Percentiles rank a stretch among this genome's conserved stretches.
Evolutionary conservation across 169 alveolate species (phyloP).

Genomic region (Besnoitia besnoiti): DNA sequence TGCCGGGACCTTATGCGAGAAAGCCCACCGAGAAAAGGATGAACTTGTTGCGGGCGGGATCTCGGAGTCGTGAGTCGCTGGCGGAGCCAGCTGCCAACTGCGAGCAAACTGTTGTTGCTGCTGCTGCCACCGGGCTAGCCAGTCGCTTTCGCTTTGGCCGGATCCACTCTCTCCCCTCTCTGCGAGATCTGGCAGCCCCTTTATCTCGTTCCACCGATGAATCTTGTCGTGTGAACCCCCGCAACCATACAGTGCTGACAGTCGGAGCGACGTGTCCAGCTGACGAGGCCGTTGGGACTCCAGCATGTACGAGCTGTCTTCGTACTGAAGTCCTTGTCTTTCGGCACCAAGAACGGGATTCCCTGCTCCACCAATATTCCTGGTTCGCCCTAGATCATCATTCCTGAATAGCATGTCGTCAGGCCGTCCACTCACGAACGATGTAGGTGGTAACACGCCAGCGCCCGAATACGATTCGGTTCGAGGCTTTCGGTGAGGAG

Average conservation of each 20-base stretch:
- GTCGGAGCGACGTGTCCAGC: background rate
- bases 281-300: background rate
- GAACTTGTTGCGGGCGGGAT: conserved; percentile 1
- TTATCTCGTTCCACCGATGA: background rate
- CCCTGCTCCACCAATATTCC: background rate
- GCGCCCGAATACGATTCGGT: background rate
- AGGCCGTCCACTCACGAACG: background rate
- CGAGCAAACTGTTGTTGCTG: background rate
- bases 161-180: background rate
- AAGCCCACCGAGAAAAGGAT: conserved; percentile 39
- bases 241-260: background rate
- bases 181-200: background rate
- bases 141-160: background rate
- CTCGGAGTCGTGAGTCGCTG: background rate
- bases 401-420: background rate
- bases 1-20: background rate
- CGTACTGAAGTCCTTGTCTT: background rate
- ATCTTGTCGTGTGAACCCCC: background rate
- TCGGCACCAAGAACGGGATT: background rate
- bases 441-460: background rate
- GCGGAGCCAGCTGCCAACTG: background rate
- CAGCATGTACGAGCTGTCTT: background rate
- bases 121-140: conserved; percentile 28
- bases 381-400: background rate
- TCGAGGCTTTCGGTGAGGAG: background rate